phyloP scores from a whole-genome alignment of 2,329 filamentous ascomycete genomes.

The Pyrenochaeta sp. region DNA sequence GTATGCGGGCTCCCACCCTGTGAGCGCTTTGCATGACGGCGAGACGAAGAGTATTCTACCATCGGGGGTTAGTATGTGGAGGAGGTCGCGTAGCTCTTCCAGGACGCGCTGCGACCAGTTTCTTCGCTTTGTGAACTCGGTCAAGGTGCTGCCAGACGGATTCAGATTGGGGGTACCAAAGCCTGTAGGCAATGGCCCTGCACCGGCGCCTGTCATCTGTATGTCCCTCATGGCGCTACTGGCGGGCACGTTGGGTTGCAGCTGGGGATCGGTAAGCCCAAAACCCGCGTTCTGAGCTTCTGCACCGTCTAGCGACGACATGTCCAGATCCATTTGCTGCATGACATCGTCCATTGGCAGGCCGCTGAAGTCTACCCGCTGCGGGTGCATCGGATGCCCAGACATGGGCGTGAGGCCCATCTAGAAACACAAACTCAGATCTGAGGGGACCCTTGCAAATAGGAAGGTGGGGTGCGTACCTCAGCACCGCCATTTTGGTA shows the following conservation, averaged over 20 bases:
- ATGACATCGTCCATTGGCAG: slow-evolving; percentile 57
- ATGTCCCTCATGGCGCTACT: slow-evolving; percentile 37
- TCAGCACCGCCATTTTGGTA: slow-evolving; percentile 47
- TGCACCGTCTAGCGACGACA: slow-evolving; percentile 49
- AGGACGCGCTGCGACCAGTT: slow-evolving; percentile 91
- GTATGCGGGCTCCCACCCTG: slow-evolving; percentile 76
- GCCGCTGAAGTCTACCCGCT: slow-evolving; percentile 32
- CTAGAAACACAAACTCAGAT: slow-evolving; percentile 36
- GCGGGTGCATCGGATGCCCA: slow-evolving; percentile 37
- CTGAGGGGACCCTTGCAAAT: slow-evolving; percentile 16
- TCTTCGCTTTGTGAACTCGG: slow-evolving; percentile 70
- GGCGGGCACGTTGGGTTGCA: slow-evolving; percentile 37
- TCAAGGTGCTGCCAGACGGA: slow-evolving; percentile 63
- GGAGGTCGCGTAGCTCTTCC: slow-evolving; percentile 86
- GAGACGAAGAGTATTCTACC: slow-evolving; percentile 88
- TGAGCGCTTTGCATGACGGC: slow-evolving; percentile 76
- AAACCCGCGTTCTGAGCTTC: slow-evolving; percentile 30
- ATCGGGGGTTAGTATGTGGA: slow-evolving; percentile 86
- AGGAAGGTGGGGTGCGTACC: slow-evolving; percentile 27
- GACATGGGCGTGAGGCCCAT: slow-evolving; percentile 40
- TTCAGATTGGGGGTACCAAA: slow-evolving; percentile 58
- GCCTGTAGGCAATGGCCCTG: slow-evolving; percentile 64
- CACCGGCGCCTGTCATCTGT: slow-evolving; percentile 57
- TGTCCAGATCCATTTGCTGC: slow-evolving; percentile 52
- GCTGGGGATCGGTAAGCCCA: slow-evolving; percentile 35